Conservation (phyloP, 495 filamentous ascomycete species). For the Xylaria curta region DNA sequence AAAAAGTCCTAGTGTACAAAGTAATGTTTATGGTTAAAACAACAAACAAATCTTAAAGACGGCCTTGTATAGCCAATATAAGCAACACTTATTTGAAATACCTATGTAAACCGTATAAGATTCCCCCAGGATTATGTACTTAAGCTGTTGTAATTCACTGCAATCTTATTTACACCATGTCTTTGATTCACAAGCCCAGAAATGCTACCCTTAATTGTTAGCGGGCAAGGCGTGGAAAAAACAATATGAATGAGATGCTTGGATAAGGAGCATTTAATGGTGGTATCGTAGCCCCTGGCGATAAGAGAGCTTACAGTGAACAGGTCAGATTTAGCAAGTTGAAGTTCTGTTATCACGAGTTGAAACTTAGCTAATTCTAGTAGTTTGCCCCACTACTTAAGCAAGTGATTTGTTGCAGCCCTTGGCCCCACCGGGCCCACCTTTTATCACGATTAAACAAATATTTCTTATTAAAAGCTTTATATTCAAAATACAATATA, state of each 20-base stretch:
- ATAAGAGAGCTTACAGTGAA: constrained; percentile 1
- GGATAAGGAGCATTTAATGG: not conserved
- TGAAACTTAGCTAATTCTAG: too few species aligned
- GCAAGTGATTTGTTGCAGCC: too few species aligned
- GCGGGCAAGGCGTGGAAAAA: not conserved
- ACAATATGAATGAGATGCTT: not conserved
- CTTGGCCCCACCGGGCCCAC: too few species aligned
- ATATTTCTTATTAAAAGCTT: too few species aligned
- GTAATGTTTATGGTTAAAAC: not conserved
- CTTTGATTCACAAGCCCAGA: not conserved
- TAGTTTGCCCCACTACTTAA: too few species aligned
- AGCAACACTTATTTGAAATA: constrained; percentile 10
- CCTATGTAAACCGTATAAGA: not conserved
- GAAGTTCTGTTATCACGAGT: too few species aligned
- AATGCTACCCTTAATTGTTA: not conserved
- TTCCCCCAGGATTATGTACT: not conserved
- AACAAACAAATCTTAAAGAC: not conserved
- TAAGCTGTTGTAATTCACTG: not conserved
- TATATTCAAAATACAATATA: too few species aligned
- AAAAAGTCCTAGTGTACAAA: not conserved
- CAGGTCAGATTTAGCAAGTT: too few species aligned
- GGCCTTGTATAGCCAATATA: not conserved
- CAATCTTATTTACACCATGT: not conserved
- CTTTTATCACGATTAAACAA: too few species aligned
- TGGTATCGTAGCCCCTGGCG: not conserved